These are phyloP conservation scores for Kazachstania africana DNA, from an alignment of 805 yeast genomes.

Conservation along the genomic window DNA sequence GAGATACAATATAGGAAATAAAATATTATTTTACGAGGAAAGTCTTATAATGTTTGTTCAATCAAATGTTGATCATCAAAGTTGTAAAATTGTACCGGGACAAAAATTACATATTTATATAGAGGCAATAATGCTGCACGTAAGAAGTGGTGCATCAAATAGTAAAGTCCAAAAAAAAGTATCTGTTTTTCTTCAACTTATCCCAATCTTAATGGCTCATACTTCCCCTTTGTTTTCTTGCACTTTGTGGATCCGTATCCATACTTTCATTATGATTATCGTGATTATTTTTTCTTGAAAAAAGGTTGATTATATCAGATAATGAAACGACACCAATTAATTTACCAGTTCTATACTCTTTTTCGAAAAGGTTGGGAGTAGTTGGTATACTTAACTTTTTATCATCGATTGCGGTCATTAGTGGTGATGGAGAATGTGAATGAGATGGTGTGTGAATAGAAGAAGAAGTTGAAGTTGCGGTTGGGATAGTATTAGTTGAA, in stretches of 20 bases:
- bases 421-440: constrained; percentile 12
- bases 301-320: constrained; percentile 75
- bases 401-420: constrained; percentile 17
- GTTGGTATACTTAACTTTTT: constrained; percentile 9
- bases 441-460: constrained; percentile 1
- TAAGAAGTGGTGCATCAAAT: too few relatives aligned
- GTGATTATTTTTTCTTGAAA: constrained; percentile 60
- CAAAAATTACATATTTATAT: too few relatives aligned
- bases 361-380: constrained; percentile 25
- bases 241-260: constrained; percentile 77
- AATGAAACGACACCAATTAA: constrained; percentile 84
- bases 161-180: too few relatives aligned
- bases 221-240: constrained; percentile 81
- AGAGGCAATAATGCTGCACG: too few relatives aligned
- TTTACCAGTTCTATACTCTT: constrained; percentile 58
- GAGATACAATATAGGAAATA: too few relatives aligned
- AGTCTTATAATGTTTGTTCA: too few relatives aligned
- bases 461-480: neutral
- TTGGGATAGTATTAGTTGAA: constrained; percentile 9
- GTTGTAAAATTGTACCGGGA: too few relatives aligned
- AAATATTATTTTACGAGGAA: too few relatives aligned
- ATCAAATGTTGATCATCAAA: too few relatives aligned
- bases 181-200: too few relatives aligned
- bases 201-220: too few relatives aligned
- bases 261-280: constrained; percentile 31